Percentiles rank a stretch among this genome's conserved stretches.
Evolutionary conservation across 345 rosid species (phyloP).

Genomic region (Gossypium bickii): DNA sequence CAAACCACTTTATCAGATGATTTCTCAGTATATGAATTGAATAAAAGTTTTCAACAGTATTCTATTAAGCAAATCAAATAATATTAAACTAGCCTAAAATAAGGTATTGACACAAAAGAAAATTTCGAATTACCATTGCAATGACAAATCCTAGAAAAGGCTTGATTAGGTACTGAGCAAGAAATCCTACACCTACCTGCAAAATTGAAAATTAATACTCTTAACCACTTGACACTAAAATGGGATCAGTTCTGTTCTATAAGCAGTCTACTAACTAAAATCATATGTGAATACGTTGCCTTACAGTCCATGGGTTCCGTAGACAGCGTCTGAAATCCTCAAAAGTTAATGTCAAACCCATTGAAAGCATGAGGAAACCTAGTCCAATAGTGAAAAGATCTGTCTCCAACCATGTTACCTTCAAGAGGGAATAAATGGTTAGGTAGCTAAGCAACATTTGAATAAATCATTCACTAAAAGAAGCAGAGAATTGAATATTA

Average conservation of each 20-base stretch:
- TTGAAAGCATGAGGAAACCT: conserved; percentile 97
- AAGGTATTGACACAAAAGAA: neutral
- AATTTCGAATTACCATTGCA: conserved; percentile 55
- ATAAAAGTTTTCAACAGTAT: neutral
- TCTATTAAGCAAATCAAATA: neutral
- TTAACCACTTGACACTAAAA: conserved; percentile 17
- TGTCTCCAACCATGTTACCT: conserved; percentile 95
- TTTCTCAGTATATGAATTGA: neutral
- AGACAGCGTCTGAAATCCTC: conserved; percentile 87
- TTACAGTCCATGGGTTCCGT: conserved; percentile 97
- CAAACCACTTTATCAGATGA: neutral
- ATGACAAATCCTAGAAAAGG: conserved; percentile 77
- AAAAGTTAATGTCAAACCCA: conserved; percentile 92
- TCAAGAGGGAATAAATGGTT: conserved; percentile 17
- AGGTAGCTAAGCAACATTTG: conserved; percentile 8
- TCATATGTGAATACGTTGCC: conserved; percentile 9
- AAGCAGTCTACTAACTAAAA: conserved; percentile 8
- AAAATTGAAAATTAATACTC: conserved; percentile 20
- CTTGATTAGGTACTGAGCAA: conserved; percentile 84
- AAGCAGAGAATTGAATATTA: conserved; percentile 27
- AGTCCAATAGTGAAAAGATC: conserved; percentile 83
- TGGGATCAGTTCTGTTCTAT: neutral
- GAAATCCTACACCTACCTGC: conserved; percentile 97
- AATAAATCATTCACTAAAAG: neutral
- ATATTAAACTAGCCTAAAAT: neutral